These are phyloP conservation scores for Ascomycota sp. DNA, from an alignment of 2,329 filamentous ascomycete species.

Conservation along the genomic window DNA sequence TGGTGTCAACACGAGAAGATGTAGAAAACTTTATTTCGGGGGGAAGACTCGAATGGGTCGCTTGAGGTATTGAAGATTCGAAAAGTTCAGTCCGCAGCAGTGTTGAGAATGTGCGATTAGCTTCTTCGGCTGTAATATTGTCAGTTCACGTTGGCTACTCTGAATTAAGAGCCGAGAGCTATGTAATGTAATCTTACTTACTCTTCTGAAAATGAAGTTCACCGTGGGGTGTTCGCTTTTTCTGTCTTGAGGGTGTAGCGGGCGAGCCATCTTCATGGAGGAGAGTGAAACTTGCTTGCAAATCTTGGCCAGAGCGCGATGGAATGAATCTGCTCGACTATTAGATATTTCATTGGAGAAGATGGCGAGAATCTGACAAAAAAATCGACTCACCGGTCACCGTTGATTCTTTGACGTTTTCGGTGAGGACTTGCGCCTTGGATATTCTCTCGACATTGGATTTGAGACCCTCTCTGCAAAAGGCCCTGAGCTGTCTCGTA, in stretches of 20 bases:
- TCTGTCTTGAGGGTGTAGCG: slow-evolving; percentile 68
- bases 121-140: slow-evolving; percentile 51
- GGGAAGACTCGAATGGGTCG: slow-evolving; percentile 41
- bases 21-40: slow-evolving; percentile 32
- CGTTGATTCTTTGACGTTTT: slow-evolving; percentile 39
- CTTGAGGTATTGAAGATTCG: slow-evolving; percentile 71
- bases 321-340: slow-evolving; percentile 61
- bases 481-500: too few relatives aligned
- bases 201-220: slow-evolving; percentile 90
- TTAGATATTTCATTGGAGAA: slow-evolving; percentile 5
- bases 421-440: slow-evolving; percentile 33
- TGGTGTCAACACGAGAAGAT: slow-evolving; percentile 29
- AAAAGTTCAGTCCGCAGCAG: slow-evolving; percentile 83
- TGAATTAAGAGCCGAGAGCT: too few relatives aligned
- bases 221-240: slow-evolving; percentile 68
- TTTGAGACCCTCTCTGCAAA: too few relatives aligned
- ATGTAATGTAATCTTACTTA: slow-evolving; percentile 19
- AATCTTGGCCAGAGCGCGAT: slow-evolving; percentile 76
- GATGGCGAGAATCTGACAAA: neutral
- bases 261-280: slow-evolving; percentile 86
- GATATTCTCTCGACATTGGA: slow-evolving; percentile 22
- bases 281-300: slow-evolving; percentile 81
- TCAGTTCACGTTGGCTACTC: too few relatives aligned
- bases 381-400: slow-evolving; percentile 29
- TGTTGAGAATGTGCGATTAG: slow-evolving; percentile 79